These are phyloP conservation scores for Epichloe festucae DNA, from an alignment of 2,329 filamentous ascomycete species.

Conservation along the genomic window DNA sequence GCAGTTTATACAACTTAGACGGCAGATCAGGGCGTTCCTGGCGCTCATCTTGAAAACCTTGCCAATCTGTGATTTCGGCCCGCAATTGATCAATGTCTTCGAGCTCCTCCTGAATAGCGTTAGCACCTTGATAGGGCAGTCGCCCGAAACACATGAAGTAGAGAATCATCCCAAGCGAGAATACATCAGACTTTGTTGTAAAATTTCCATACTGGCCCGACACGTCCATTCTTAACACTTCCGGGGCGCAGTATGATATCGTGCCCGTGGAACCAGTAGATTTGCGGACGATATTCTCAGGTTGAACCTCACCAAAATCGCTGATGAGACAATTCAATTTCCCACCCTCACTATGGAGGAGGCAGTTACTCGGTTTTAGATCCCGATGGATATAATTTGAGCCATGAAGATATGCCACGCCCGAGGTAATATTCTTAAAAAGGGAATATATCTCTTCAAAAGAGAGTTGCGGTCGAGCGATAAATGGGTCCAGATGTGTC, in stretches of 20 bases:
- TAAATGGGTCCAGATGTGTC: conserved; percentile 35
- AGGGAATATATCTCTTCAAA: conserved; percentile 96
- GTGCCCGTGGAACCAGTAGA: conserved; percentile 92
- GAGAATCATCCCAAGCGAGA: conserved; percentile 94
- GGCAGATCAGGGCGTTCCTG: conserved; percentile 71
- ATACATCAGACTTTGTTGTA: conserved; percentile 95
- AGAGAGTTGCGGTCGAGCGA: conserved; percentile 32
- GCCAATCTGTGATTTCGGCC: conserved; percentile 76
- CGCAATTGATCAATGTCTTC: conserved; percentile 81
- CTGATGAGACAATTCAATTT: conserved; percentile 77
- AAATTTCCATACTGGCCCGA: conserved; percentile 78
- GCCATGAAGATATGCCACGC: conserved; percentile 75
- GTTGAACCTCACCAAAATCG: conserved; percentile 94
- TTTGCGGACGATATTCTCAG: conserved; percentile 65
- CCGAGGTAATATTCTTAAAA: conserved; percentile 95
- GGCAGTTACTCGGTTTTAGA: conserved; percentile 89
- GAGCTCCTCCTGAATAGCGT: conserved; percentile 76
- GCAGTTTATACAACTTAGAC: conserved; percentile 68
- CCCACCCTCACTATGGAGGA: conserved; percentile 64
- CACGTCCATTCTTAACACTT: conserved; percentile 62
- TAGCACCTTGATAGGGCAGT: conserved; percentile 74
- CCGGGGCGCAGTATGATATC: conserved; percentile 93
- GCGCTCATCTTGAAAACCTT: conserved; percentile 69
- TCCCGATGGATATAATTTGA: conserved; percentile 95
- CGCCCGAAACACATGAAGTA: conserved; percentile 95